Percentiles rank a stretch among this genome's conserved stretches.
These are phyloP conservation scores for Blumeria hordei DNA, from an alignment of 2,329 filamentous ascomycete genomes.

Conservation along the genomic window DNA sequence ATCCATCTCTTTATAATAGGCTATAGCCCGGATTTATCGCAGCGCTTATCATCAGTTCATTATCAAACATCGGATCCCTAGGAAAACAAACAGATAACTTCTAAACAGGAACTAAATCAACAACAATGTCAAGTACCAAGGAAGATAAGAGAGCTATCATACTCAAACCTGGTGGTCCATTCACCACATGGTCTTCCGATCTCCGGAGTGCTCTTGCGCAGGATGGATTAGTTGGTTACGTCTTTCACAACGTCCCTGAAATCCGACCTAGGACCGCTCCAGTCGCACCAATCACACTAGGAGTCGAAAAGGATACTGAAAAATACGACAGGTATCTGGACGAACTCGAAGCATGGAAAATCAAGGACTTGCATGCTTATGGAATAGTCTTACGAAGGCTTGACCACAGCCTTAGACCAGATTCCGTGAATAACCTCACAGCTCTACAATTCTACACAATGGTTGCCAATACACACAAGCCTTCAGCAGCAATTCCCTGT, in stretches of 20 bases:
- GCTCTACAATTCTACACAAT: not conserved
- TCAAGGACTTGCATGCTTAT: not conserved
- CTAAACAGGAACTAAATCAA: not conserved
- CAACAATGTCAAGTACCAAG: not conserved
- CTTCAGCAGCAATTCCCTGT: not conserved
- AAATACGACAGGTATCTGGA: not conserved
- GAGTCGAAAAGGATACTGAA: not conserved
- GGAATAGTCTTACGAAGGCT: not conserved
- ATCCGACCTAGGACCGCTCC: not conserved
- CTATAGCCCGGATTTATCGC: no score
- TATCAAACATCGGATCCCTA: no score
- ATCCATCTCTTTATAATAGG: no score
- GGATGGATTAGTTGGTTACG: not conserved
- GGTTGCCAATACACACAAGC: not conserved
- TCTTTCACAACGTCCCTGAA: not conserved
- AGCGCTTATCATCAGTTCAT: no score
- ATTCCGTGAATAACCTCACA: not conserved
- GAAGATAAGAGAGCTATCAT: not conserved
- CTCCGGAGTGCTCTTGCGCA: not conserved
- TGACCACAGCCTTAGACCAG: not conserved
- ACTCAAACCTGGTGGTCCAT: not conserved
- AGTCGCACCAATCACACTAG: not conserved
- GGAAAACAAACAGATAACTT: not conserved
- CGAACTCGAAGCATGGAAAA: not conserved
- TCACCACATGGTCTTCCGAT: not conserved